Evolutionary conservation across 2,329 filamentous ascomycete species (phyloP).

Genomic region (Aspergillus pseudoterreus): DNA sequence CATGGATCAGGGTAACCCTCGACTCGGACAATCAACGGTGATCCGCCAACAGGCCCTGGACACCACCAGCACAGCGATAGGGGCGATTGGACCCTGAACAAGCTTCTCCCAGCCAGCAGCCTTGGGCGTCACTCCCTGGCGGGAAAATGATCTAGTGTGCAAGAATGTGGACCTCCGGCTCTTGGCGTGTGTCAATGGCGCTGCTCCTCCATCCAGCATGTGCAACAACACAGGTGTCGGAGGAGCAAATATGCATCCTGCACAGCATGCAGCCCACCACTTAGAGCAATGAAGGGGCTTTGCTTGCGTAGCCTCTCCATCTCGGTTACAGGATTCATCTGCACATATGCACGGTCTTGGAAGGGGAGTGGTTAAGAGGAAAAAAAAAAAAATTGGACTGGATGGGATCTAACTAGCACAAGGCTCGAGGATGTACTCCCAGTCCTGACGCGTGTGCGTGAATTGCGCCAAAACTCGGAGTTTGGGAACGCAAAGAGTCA

Average conservation of each 20-base stretch:
- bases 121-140: conserved; percentile 5
- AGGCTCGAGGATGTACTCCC: too few relatives aligned
- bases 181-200: conserved; percentile 27
- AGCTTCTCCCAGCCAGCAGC: conserved; percentile 14
- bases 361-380: too few relatives aligned
- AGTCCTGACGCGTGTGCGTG: too few relatives aligned
- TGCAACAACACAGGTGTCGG: background rate
- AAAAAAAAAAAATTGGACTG: too few relatives aligned
- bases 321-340: too few relatives aligned
- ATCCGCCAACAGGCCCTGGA: conserved; percentile 2
- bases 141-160: conserved; percentile 19
- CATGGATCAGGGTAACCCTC: background rate
- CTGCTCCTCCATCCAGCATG: conserved; percentile 13
- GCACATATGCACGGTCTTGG: too few relatives aligned
- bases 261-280: background rate
- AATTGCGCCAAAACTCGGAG: background rate
- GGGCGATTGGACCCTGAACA: conserved; percentile 14
- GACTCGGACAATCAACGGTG: background rate
- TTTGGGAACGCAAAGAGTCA: background rate
- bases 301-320: too few relatives aligned
- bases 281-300: too few relatives aligned
- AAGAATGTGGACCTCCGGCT: conserved; percentile 17
- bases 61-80: conserved; percentile 4
- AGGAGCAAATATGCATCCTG: background rate
- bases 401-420: too few relatives aligned